These are phyloP conservation scores for Phytophthora quininea DNA, from an alignment of 352 stramenopile genomes.

Conservation along the genomic window DNA sequence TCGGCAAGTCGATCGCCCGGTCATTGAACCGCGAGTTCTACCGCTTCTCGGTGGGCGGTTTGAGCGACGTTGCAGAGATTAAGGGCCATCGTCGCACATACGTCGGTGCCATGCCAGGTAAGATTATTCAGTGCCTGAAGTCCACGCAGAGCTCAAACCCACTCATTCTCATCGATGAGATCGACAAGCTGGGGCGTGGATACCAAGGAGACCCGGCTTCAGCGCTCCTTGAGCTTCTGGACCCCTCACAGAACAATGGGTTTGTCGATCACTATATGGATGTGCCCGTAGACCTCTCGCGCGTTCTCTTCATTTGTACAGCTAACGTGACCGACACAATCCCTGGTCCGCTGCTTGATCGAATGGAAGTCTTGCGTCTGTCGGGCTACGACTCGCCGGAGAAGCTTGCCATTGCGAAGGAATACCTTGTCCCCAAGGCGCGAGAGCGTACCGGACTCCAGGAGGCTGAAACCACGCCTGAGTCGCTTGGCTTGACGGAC, in stretches of 20 bases:
- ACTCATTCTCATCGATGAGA: constrained; percentile 98
- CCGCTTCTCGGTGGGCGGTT: constrained; percentile 97
- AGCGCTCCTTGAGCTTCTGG: constrained; percentile 97
- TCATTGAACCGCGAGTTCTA: constrained; percentile 98
- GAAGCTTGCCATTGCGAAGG: constrained; percentile 97
- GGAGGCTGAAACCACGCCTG: constrained; percentile 66
- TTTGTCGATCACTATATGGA: constrained; percentile 99
- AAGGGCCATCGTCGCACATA: constrained; percentile 99
- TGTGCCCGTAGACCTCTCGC: constrained; percentile 97
- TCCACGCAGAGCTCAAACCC: constrained; percentile 96
- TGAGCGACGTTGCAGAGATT: constrained; percentile 98
- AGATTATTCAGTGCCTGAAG: constrained; percentile 99
- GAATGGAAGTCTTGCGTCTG: constrained; percentile 99
- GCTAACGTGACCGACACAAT: constrained; percentile 96
- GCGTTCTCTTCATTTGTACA: constrained; percentile 97
- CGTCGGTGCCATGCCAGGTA: constrained; percentile 98
- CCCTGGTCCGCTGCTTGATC: constrained; percentile 96
- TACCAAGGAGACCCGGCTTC: constrained; percentile 95
- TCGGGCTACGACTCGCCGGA: constrained; percentile 96
- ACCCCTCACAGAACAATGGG: constrained; percentile 96
- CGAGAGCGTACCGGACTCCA: constrained; percentile 91
- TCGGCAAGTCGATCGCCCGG: constrained; percentile 96
- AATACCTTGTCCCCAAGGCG: constrained; percentile 98
- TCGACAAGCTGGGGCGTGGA: constrained; percentile 89
- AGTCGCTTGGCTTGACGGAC: constrained; percentile 91